Base-by-base conservation (phyloP, 192 early-diverging fungal genomes). In the Funneliformis mosseae region DNA sequence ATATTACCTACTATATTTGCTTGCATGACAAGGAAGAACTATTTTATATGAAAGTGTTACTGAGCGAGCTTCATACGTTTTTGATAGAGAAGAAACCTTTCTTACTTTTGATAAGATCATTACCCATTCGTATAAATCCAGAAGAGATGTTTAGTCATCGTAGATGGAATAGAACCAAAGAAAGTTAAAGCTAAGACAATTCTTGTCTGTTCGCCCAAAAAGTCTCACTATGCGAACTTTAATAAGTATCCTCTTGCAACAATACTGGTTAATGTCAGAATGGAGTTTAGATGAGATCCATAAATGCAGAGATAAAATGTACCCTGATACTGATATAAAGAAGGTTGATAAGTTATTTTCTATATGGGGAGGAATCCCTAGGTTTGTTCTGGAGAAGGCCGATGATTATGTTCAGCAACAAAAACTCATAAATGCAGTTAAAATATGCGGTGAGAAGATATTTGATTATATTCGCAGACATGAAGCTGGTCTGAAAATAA, bases 1-100 rank as follows among this genome's bases (percentile, higher is more conserved):
- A 7, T 77, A 2, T 77, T 77, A 64, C 10, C 60, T 77, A 66
- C 59, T 77, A 41, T 77, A 64, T 66, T 3, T 77, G 61, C 61
- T 77, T 77, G 0, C 62, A 77, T 9, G 45, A 45, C 16, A 66
- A 66, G 41, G 63, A n/a, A 64, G 63, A 77, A 64, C 9, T 14
- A 66, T 77, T 66, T 21, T 77, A 21, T 77, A 77, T 11, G 27
- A 68, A 16, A 41, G 60, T 62, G 0, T 3, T 38, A n/a, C 18
- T 45, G 0, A 11, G 0, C 1, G 23, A n/a, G n/a, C 2, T 71
- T 21, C 41, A 46, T 42, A 42, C 41, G 18, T 70, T 16, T 70
- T 70, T n/a, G n/a, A 42, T 12, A n/a, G 41, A 39, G 18, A 70
- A 70, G 1, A 42, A n/a, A 21, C 41, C 68, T 43, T 70, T 41